Conservation (phyloP, 2,329 filamentous ascomycete genomes). For the Blastomyces parvus region DNA sequence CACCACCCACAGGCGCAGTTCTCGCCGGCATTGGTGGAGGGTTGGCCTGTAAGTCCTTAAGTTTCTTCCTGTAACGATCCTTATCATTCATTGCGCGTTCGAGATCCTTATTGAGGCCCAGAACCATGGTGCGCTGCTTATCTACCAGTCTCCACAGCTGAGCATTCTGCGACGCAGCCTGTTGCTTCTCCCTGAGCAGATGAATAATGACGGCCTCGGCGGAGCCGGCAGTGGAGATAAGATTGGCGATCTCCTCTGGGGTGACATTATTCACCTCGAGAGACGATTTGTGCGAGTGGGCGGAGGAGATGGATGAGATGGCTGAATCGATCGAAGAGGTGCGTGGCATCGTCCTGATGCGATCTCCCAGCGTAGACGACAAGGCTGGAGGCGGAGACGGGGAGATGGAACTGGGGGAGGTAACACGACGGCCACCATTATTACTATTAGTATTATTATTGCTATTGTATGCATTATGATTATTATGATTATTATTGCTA, state of each 20-base stretch:
- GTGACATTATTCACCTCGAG: conserved; percentile 49
- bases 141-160: conserved; percentile 94
- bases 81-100: conserved; percentile 88
- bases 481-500: background rate
- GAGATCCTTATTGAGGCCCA: conserved; percentile 88
- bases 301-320: conserved; percentile 64
- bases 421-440: background rate
- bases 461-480: background rate
- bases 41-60: conserved; percentile 58
- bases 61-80: conserved; percentile 80
- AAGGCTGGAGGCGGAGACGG: conserved; percentile 20
- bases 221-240: conserved; percentile 78
- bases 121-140: conserved; percentile 88
- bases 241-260: conserved; percentile 63
- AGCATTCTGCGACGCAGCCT: conserved; percentile 76
- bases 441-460: background rate
- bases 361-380: conserved; percentile 11
- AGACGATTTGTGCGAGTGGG: conserved; percentile 49
- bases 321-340: conserved; percentile 89
- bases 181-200: conserved; percentile 82
- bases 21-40: conserved; percentile 10
- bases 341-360: conserved; percentile 43
- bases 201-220: conserved; percentile 82
- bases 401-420: conserved; percentile 24
- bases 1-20: background rate